phyloP scores from a whole-genome alignment of 176 grass and related monocot genomes.

The Musa itinerans region DNA sequence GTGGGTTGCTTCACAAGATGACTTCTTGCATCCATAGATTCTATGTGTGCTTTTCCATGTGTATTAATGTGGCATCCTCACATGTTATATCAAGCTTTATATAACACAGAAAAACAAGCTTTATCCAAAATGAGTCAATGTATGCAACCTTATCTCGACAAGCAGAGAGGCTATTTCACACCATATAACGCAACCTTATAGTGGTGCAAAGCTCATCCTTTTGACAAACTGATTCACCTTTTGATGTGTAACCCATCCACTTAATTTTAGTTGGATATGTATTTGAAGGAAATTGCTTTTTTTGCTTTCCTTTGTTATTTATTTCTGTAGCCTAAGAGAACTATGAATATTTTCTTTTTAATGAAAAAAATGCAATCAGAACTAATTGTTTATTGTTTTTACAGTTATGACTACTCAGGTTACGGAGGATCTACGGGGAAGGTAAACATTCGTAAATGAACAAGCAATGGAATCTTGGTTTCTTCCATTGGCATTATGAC shows the following conservation, averaged over 20 bases:
- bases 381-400: constrained; percentile 30
- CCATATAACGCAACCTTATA: background rate
- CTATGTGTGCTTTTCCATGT: background rate
- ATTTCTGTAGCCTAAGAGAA: background rate
- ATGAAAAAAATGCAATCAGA: background rate
- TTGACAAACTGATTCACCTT: background rate
- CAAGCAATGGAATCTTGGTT: background rate
- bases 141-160: background rate
- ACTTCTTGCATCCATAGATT: background rate
- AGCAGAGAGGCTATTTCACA: background rate
- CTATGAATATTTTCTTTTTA: background rate
- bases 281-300: background rate
- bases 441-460: constrained; percentile 35
- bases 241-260: background rate
- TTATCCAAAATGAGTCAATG: background rate
- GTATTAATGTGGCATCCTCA: background rate
- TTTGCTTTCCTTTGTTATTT: background rate
- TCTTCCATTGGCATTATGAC: background rate
- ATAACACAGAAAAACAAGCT: background rate
- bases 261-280: no score
- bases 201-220: background rate
- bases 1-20: no score
- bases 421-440: constrained; percentile 94
- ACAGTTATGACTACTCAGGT: constrained; percentile 94
- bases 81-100: background rate